These are phyloP conservation scores for Fusarium foetens DNA, from an alignment of 2,329 filamentous ascomycete genomes.

Conservation along the genomic window DNA sequence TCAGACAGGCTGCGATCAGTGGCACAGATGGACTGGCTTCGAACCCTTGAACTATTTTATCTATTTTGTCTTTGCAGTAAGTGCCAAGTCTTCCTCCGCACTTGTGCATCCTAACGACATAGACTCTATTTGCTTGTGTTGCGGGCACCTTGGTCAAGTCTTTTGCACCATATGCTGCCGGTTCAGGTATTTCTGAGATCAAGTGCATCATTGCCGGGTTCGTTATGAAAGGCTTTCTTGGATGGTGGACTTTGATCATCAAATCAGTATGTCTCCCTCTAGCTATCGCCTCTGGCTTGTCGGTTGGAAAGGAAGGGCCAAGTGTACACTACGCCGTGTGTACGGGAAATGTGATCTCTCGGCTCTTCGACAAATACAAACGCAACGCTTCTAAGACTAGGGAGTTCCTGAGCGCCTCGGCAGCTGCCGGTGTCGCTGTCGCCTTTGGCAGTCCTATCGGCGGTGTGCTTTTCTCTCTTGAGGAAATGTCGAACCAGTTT, in stretches of 20 bases:
- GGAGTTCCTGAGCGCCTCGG: conserved; percentile 93
- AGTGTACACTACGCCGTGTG: conserved; percentile 99
- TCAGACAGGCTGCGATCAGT: conserved; percentile 78
- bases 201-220: conserved; percentile 99
- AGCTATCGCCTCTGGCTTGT: conserved; percentile 92
- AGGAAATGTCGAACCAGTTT: conserved; percentile 98
- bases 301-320: conserved; percentile 95
- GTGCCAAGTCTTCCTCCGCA: conserved; percentile 35
- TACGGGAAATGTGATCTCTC: conserved; percentile 94
- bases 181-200: conserved; percentile 97
- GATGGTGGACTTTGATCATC: conserved; percentile 89
- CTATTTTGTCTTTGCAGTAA: conserved; percentile 86
- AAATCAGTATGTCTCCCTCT: conserved; percentile 92
- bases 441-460: conserved; percentile 98
- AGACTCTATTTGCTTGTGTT: conserved; percentile 82
- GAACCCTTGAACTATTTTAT: conserved; percentile 83
- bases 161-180: conserved; percentile 95
- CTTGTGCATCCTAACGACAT: conserved; percentile 15
- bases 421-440: conserved; percentile 93
- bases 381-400: conserved; percentile 92
- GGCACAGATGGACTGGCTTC: conserved; percentile 88
- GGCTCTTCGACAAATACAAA: conserved; percentile 91
- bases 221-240: conserved; percentile 98
- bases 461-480: conserved; percentile 93
- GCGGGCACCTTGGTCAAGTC: conserved; percentile 87